Evolutionary conservation across 129 eudicot genomes (phyloP).

Genomic region (Flaveria linearis): DNA sequence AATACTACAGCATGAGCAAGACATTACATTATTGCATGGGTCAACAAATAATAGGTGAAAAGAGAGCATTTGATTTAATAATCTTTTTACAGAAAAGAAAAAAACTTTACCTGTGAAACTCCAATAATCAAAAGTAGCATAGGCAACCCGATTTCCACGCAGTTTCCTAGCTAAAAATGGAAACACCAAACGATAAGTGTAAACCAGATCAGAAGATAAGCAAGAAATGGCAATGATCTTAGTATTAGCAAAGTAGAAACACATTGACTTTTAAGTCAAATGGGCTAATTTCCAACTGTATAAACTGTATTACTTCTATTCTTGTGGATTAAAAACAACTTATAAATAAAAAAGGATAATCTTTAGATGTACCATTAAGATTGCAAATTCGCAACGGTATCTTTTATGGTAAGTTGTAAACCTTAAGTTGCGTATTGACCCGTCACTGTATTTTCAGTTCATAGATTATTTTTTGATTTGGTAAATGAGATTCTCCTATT

Average conservation of each 20-base stretch:
- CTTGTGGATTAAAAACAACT: not conserved
- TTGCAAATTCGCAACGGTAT: not conserved
- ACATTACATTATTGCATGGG: constrained; percentile 29
- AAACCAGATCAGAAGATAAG: not conserved
- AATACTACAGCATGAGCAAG: constrained; percentile 56
- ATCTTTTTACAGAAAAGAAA: not conserved
- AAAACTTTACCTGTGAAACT: constrained; percentile 71
- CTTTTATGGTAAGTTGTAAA: constrained; percentile 6
- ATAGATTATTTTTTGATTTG: not conserved
- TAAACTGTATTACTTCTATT: constrained; percentile 7
- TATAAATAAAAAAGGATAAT: not conserved
- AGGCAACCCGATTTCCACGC: constrained; percentile 94
- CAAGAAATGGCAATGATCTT: not conserved
- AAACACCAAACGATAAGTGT: constrained; percentile 1
- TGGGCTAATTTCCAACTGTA: not conserved
- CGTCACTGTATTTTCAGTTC: not conserved
- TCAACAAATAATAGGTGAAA: not conserved
- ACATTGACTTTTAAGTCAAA: not conserved
- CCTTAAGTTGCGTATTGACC: not conserved
- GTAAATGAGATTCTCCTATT: constrained; percentile 3
- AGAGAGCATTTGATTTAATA: constrained; percentile 1
- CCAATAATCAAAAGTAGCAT: constrained; percentile 91
- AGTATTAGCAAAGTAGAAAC: constrained; percentile 8
- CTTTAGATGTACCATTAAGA: not conserved
- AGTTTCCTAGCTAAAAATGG: constrained; percentile 73